These are phyloP conservation scores for Zea luxurians DNA, from an alignment of 176 grass and related monocot species.

Conservation along the genomic window DNA sequence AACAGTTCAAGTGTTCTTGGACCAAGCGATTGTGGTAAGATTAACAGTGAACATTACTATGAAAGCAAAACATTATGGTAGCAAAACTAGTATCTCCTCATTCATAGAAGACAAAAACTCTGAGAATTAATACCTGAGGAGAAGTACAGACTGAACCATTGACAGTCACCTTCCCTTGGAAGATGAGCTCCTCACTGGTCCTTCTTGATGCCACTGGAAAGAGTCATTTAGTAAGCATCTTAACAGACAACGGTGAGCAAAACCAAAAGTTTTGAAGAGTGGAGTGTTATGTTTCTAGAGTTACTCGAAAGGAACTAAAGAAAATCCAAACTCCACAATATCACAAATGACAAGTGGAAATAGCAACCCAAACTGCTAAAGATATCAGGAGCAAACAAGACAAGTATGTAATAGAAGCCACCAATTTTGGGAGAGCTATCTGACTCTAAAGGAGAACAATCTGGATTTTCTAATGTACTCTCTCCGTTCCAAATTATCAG, in stretches of 20 bases:
- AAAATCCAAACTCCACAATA: neutral
- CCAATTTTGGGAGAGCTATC: neutral
- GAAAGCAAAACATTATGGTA: neutral
- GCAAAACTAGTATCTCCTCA: neutral
- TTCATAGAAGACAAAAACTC: neutral
- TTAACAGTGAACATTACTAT: neutral
- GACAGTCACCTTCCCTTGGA: constrained; percentile 97
- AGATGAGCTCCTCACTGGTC: constrained; percentile 84
- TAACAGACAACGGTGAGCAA: neutral
- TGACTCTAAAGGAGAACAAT: neutral
- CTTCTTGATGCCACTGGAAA: constrained; percentile 88
- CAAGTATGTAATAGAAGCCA: neutral
- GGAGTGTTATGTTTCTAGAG: neutral
- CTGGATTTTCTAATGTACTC: neutral
- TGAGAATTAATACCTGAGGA: constrained; percentile 62
- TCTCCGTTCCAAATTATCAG: too few relatives aligned
- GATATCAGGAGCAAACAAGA: neutral
- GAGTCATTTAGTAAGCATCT: constrained; percentile 11
- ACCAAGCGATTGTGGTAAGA: neutral
- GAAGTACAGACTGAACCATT: constrained; percentile 83
- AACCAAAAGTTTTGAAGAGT: neutral
- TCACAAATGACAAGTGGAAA: neutral
- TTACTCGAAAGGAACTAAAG: neutral
- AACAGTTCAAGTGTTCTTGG: neutral
- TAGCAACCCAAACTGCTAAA: neutral